Evolutionary conservation across 1,284 basidiomycete species (phyloP).

Genomic region (Pseudozyma tsukubaensis): DNA sequence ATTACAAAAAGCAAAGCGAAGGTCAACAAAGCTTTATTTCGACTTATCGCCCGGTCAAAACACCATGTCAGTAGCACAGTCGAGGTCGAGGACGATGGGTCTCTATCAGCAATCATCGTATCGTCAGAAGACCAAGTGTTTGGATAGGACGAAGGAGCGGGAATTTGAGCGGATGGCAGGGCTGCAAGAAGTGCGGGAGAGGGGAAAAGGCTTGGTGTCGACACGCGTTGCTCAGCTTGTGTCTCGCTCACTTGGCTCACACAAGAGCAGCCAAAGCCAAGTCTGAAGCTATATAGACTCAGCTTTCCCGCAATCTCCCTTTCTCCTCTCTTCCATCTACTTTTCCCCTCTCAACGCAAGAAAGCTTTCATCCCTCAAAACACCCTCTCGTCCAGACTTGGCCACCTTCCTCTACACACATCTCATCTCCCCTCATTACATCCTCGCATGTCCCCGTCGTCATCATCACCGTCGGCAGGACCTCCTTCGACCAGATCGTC

Average conservation of each 20-base stretch:
- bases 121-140: neutral
- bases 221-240: conserved; percentile 1
- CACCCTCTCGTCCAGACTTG: too few relatives aligned
- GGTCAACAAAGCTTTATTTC: neutral
- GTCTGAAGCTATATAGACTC: conserved; percentile 8
- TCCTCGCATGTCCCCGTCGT: neutral
- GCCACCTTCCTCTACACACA: too few relatives aligned
- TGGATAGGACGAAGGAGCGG: neutral
- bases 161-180: neutral
- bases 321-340: too few relatives aligned
- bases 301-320: neutral
- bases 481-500: neutral
- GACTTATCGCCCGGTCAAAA: too few relatives aligned
- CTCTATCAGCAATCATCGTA: too few relatives aligned
- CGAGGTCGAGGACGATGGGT: too few relatives aligned
- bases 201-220: conserved; percentile 3
- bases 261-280: neutral
- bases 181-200: neutral
- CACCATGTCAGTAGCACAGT: too few relatives aligned
- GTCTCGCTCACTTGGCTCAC: neutral
- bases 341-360: too few relatives aligned
- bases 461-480: neutral
- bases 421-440: neutral
- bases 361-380: too few relatives aligned
- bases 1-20: neutral